Evolutionary conservation across 805 yeast genomes (phyloP), one percentile per base, ranked within the genome.

Genomic region (Kazachstania bromeliacearum): DNA sequence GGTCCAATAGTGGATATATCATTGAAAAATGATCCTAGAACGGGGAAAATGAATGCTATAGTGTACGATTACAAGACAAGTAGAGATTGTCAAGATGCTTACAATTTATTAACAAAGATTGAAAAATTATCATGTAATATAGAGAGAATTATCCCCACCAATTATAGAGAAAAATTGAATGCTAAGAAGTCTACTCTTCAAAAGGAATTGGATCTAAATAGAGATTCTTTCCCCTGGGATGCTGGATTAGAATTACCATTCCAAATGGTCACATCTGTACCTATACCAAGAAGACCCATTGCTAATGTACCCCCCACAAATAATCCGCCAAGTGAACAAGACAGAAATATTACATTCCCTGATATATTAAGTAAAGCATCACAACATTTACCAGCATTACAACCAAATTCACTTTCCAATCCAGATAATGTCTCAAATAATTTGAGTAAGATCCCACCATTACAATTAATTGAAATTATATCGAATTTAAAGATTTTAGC

Each of bases 1-100:
- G 92, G 92, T 1, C 71, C 73, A 3, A 73, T 82, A 18, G 75
- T 77, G 12, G 84, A 77, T 43, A 79, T 80, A 7, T 67, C 40
- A 3, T 33, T 48, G 3, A 51, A 46, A 38, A 44, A 41, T 10
- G 59, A 56, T 34, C 55, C 59, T 4, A 36, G 57, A 17, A 52
- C 53, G 56, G 79, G 57, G 68, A 79, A 60, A 68, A 65, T 67
- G 75, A 75, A 51, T 14, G 39, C 53, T 12, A 44, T 56, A 7
- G 30, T 42, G 7, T 46, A 47, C 28, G 55, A 53, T 26, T 57
- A 48, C 35, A 33, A 31, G 33, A 45, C 49, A 10, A 44, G 53
- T 23, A 48, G 43, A 26, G 57, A 50, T 16, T 49, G 60, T 36
- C 43, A 45, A 35, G 39, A 49, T 10, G 62, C 60, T 2, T 45